Percentiles rank a stretch among this genome's conserved stretches.
Evolutionary conservation across 2,329 filamentous ascomycete genomes (phyloP).

Genomic region (Cercospora brassicicola): DNA sequence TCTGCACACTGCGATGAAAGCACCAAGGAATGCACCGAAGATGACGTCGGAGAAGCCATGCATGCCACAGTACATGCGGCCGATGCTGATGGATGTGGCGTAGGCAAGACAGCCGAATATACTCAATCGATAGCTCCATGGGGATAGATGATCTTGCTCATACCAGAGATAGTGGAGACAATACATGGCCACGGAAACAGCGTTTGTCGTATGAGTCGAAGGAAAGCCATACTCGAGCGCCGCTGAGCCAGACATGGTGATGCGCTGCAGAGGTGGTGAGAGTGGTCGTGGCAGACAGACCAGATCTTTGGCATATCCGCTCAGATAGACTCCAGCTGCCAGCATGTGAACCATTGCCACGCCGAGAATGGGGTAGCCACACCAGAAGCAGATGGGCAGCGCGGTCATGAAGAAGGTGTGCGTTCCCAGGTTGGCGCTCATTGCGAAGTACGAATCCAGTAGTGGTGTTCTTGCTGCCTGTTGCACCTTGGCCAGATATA

Average conservation of each 20-base stretch:
- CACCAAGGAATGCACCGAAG: constrained; percentile 75
- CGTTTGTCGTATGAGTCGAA: constrained; percentile 95
- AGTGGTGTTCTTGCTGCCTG: constrained; percentile 74
- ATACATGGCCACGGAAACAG: constrained; percentile 89
- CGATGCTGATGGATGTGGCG: constrained; percentile 82
- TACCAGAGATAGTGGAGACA: constrained; percentile 69
- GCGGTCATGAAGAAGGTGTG: constrained; percentile 99
- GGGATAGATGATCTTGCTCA: constrained; percentile 59
- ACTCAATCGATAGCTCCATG: constrained; percentile 46
- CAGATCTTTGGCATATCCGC: constrained; percentile 91
- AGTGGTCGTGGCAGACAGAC: constrained; percentile 87
- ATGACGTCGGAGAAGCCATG: constrained; percentile 93
- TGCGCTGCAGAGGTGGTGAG: constrained; percentile 86
- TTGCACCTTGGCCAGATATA: constrained; percentile 86
- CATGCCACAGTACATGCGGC: constrained; percentile 96
- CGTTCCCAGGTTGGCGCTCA: constrained; percentile 92
- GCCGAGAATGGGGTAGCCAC: constrained; percentile 78
- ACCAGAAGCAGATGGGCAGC: constrained; percentile 95
- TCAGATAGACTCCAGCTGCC: constrained; percentile 66
- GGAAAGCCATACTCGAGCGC: constrained; percentile 97
- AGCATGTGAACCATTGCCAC: constrained; percentile 68
- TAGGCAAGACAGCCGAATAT: constrained; percentile 73
- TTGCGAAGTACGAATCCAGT: constrained; percentile 94
- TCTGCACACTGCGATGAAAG: constrained; percentile 59
- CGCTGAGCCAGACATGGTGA: constrained; percentile 95